Evolutionary conservation across 805 yeast species (phyloP).

Genomic region (Hyphopichia homilentoma): DNA sequence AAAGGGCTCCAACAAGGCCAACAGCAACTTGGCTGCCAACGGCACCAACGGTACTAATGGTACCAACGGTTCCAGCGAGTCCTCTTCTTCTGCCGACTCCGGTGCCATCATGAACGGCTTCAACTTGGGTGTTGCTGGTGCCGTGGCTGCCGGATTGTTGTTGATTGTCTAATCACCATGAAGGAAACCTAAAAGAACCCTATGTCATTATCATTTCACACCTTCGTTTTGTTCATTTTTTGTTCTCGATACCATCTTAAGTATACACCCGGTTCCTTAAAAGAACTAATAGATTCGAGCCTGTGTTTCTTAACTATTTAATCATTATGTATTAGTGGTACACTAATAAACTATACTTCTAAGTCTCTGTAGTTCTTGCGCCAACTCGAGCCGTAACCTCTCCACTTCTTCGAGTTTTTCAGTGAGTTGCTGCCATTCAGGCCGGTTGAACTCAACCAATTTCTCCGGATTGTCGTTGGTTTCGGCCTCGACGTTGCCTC

Average conservation of each 20-base stretch:
- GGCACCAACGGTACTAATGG: constrained; percentile 14
- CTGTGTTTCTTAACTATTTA: no score
- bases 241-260: no score
- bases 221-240: background rate
- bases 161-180: constrained; percentile 35
- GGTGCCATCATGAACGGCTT: constrained; percentile 19
- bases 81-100: constrained; percentile 20
- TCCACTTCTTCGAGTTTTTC: constrained; percentile 5
- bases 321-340: no score
- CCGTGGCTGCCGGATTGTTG: constrained; percentile 48
- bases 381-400: constrained; percentile 4
- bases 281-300: no score
- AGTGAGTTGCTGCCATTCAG: constrained; percentile 4
- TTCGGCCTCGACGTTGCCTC: constrained; percentile 28
- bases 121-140: constrained; percentile 36
- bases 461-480: constrained; percentile 6
- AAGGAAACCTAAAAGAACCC: background rate
- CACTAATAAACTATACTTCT: no score
- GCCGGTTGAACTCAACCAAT: constrained; percentile 8
- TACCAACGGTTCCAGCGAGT: constrained; percentile 15
- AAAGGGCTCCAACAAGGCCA: background rate
- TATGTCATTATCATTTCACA: background rate
- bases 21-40: constrained; percentile 2
- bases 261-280: no score
- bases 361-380: no score